Percentiles rank a stretch among this genome's conserved stretches.
These are phyloP conservation scores for Nitzschia inconspicua DNA, from an alignment of 108 stramenopile species.

Conservation along the genomic window DNA sequence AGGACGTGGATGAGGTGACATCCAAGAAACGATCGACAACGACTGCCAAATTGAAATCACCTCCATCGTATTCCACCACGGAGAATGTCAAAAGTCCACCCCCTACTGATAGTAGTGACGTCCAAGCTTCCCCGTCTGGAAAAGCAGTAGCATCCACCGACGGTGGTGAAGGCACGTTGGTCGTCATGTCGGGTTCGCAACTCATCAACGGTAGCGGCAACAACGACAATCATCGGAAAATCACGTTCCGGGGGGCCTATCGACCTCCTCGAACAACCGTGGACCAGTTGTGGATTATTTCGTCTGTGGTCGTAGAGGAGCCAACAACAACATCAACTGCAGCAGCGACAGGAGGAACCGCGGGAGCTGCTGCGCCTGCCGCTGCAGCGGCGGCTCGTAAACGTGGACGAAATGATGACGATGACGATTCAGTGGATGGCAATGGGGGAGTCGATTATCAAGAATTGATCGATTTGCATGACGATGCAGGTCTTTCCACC, in stretches of 20 bases:
- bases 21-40: background rate
- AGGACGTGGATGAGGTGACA: constrained; percentile 10
- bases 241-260: constrained; percentile 13
- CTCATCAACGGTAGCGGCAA: background rate
- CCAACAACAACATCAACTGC: background rate
- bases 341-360: background rate
- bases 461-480: constrained; percentile 54
- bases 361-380: background rate
- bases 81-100: background rate
- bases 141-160: background rate
- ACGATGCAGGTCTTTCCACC: constrained; percentile 56
- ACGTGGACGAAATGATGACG: constrained; percentile 15
- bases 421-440: constrained; percentile 29
- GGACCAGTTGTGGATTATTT: constrained; percentile 6
- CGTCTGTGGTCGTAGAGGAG: background rate
- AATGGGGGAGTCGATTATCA: constrained; percentile 37
- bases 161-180: background rate
- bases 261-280: background rate
- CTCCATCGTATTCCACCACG: constrained; percentile 2
- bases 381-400: constrained; percentile 8
- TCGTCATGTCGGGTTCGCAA: background rate
- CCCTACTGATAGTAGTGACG: background rate
- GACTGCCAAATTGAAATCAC: constrained; percentile 5
- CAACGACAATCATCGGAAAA: background rate
- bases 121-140: background rate